Evolutionary conservation across 129 eudicot species (phyloP).

Genomic region (Escallonia rubra): DNA sequence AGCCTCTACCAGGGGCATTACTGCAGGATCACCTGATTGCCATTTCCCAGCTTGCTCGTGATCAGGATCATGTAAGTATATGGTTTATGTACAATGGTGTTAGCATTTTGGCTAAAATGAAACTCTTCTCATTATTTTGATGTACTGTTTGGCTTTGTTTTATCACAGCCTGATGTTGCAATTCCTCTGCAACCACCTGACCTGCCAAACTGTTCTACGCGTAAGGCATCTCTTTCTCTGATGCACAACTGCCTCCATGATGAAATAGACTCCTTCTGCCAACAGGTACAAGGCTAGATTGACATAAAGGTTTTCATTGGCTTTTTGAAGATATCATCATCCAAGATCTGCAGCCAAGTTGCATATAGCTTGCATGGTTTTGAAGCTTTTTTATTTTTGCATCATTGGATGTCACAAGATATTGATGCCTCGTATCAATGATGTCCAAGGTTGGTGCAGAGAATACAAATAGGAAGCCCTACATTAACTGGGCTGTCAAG

Average conservation of each 20-base stretch:
- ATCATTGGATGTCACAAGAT: neutral
- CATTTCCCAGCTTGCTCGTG: conserved; percentile 80
- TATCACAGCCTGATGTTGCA: conserved; percentile 71
- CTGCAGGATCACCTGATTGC: conserved; percentile 85
- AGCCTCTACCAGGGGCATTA: conserved; percentile 73
- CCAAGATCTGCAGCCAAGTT: neutral
- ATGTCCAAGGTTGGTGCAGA: conserved; percentile 55
- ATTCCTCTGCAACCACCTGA: conserved; percentile 86
- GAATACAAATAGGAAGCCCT: conserved; percentile 70
- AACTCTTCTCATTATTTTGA: too few relatives aligned
- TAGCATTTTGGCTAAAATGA: too few relatives aligned
- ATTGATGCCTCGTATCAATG: conserved; percentile 7
- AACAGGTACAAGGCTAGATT: conserved; percentile 44
- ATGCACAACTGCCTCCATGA: conserved; percentile 69
- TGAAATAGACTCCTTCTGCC: conserved; percentile 77
- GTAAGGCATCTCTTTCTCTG: conserved; percentile 52
- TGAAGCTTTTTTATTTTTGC: neutral
- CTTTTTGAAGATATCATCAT: neutral
- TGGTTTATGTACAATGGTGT: neutral
- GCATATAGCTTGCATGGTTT: neutral
- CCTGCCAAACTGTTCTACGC: conserved; percentile 30
- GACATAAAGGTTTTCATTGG: too few relatives aligned
- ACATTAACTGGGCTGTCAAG: conserved; percentile 89
- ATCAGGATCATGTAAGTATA: conserved; percentile 68
- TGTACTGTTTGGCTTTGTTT: neutral